Base-by-base conservation (phyloP, 179 eudicot genomes). In the Drosera spatulata region DNA sequence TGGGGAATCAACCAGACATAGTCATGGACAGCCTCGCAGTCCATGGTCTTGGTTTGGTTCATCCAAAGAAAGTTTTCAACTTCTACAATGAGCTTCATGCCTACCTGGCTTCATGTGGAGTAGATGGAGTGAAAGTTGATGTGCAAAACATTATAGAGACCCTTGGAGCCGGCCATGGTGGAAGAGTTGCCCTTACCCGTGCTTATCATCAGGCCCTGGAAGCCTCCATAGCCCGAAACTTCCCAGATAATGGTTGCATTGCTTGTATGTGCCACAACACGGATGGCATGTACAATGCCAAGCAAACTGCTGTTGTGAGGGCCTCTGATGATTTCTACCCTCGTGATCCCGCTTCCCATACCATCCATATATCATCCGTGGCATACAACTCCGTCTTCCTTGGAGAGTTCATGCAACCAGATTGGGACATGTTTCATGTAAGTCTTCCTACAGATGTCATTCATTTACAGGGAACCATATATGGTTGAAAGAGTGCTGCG, bases 371-470 rank as follows among this genome's bases (percentile, higher is more conserved):
- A 22, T 22, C 33, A 93, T 82, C 95, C 2, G 96, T 93, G 42
- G 85, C 95, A 44, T 93, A 82, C 63, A 93, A 93, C 62, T 77
- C 96, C 2, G 11, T 89, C 33, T 93, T 89, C 77, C 87, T 93
- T 10, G 99, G 97, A 58, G 99, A 93, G 63, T 85, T 93, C 64
- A 89, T 89, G 97, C 93, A 77, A 41, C 95, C 97, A 8, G 99
- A 93, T 73, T 93, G 99, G 99, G 99, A 93, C 64, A 89, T 93
- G 99, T 93, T 93, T 61, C 99, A 93, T 50, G 57, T 44, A 88
- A 90, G 96, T 88, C 13, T 12, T 22, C 33, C 33, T 22, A 22
- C 40, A 2, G 22, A 10, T 6, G 22, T 9, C 13, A 10, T 2
- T 6, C 59, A 56, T 0, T 40, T 56, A 2, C 59, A 37, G 5